Evolutionary conservation across 106 monocot genomes (phyloP).

Genomic region (Xerophyta viscosa): DNA sequence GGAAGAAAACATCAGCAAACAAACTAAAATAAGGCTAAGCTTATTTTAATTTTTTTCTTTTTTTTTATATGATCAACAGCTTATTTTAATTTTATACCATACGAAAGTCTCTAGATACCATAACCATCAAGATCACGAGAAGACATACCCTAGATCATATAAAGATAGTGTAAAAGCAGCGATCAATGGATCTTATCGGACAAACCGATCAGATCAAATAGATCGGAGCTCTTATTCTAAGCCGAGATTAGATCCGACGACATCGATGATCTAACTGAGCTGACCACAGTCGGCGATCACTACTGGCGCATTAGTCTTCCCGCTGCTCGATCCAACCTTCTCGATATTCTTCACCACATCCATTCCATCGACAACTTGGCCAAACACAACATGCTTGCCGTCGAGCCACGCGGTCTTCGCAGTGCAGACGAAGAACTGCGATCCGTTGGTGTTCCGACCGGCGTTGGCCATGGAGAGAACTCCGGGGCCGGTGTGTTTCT

Average conservation of each 20-base stretch:
- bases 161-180: neutral
- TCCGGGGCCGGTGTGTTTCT: conserved; percentile 55
- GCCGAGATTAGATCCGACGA: neutral
- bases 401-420: conserved; percentile 57
- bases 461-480: conserved; percentile 86
- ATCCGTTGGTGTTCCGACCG: conserved; percentile 67
- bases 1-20: too few relatives aligned
- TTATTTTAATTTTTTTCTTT: too few relatives aligned
- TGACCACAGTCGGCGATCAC: conserved; percentile 52
- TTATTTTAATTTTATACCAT: too few relatives aligned
- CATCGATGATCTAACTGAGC: conserved; percentile 18
- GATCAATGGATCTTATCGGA: neutral
- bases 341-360: conserved; percentile 45
- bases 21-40: too few relatives aligned
- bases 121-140: neutral
- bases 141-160: neutral
- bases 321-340: conserved; percentile 35
- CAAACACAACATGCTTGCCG: conserved; percentile 73
- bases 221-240: too few relatives aligned
- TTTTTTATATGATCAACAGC: too few relatives aligned
- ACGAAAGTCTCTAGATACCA: neutral
- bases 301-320: conserved; percentile 31
- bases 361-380: conserved; percentile 53
- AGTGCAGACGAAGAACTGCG: conserved; percentile 85
- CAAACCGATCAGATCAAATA: neutral